These are phyloP conservation scores for Pythium apleroticum DNA, from an alignment of 352 stramenopile species.

Conservation along the genomic window DNA sequence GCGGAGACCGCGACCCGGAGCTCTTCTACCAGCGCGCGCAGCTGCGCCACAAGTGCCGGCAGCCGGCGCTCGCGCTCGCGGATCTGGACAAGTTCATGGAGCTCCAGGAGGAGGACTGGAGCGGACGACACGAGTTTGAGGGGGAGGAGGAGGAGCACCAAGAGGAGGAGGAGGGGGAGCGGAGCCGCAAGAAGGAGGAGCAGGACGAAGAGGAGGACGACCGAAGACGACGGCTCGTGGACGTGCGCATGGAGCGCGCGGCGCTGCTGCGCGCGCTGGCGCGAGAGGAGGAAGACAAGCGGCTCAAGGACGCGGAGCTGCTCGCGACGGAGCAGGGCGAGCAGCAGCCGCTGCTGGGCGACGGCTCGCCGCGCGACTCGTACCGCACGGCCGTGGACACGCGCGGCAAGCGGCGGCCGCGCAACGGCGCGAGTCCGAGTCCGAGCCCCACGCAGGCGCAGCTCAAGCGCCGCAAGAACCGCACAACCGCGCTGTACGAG, in stretches of 20 bases:
- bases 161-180: neutral
- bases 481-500: conserved; percentile 8
- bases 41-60: conserved; percentile 47
- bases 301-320: conserved; percentile 49
- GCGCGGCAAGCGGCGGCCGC: conserved; percentile 2
- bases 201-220: conserved; percentile 11
- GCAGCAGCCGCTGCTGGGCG: conserved; percentile 23
- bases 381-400: conserved; percentile 14
- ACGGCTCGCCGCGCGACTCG: neutral
- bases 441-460: neutral
- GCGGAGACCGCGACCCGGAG: conserved; percentile 51
- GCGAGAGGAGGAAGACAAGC: conserved; percentile 43
- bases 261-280: conserved; percentile 56
- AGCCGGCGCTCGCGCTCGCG: conserved; percentile 43
- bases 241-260: conserved; percentile 62
- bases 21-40: conserved; percentile 62
- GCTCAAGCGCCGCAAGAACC: conserved; percentile 11
- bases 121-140: neutral
- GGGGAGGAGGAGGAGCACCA: conserved; percentile 27
- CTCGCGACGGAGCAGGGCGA: conserved; percentile 48
- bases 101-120: conserved; percentile 55
- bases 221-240: conserved; percentile 30
- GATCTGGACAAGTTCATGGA: conserved; percentile 75
- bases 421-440: neutral
- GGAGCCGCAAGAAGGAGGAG: neutral